Base-by-base conservation (phyloP, 2,329 filamentous ascomycete species). In the Thelonectria blattea region DNA sequence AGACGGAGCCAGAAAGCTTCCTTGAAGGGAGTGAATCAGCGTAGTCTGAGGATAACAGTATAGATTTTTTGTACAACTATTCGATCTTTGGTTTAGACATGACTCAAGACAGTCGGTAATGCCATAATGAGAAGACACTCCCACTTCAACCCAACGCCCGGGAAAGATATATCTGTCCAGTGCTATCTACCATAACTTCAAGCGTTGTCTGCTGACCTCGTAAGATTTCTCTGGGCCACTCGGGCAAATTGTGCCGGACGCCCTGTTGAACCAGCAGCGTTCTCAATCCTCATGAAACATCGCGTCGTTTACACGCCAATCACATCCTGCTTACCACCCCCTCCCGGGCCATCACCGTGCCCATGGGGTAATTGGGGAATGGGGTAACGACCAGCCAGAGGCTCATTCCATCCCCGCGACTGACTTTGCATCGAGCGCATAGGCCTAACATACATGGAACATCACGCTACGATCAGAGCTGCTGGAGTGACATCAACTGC, bases 401-500 rank as follows among this genome's bases (percentile, higher is more conserved):
- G 12, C 11, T 14, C 42, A 37, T 15, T 15, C 15, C 12, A 37
- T 15, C 12, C 42, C 20, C 18, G 5, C 42, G 45, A 32, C 15
- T n/a, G 22, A n/a, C n/a, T 6, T 37, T 22, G 30, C 27, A 37
- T 18, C 34, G 10, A 27, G 8, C 8, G 27, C 22, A 10, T 5
- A 14, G 9, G 6, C 20, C n/a, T 11, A 3, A 30, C 14, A 42
- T 46, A 34, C 14, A 42, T 46, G 37, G 24, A 34, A 22, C 46
- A 49, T 56, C 27, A 45, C 46, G 45, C 9, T 22, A 37, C 46
- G 17, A 50, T 22, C 46, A 39, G 54, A 45, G 24, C 46, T 17
- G 3, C 12, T 37, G 45, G 43, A 18, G 52, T 58, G 45, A n/a
- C n/a, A 53, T 58, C 42, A 51, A 14, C 12, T 49, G 34, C 17